Conservation (phyloP, 164 flowering plant genomes). For the Buxus sempervirens region DNA sequence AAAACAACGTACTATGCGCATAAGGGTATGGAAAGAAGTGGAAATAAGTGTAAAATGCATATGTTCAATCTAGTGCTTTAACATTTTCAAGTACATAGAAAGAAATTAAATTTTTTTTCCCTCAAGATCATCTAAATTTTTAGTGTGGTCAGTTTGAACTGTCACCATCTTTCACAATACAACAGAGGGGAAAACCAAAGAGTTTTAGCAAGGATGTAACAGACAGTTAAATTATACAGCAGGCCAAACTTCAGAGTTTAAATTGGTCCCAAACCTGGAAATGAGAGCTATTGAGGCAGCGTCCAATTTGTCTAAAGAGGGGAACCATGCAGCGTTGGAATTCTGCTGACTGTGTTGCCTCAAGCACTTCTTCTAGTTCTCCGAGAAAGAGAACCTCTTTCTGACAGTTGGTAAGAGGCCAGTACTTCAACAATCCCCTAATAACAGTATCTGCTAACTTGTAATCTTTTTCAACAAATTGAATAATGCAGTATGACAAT, state of each 20-base stretch:
- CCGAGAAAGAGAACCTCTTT: slow-evolving; percentile 47
- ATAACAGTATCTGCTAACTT: slow-evolving; percentile 38
- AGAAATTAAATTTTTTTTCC: not conserved
- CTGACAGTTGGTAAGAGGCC: slow-evolving; percentile 43
- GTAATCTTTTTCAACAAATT: slow-evolving; percentile 43
- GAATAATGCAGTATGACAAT: slow-evolving; percentile 36
- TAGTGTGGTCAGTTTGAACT: not conserved
- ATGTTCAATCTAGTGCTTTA: not conserved
- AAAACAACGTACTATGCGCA: not conserved
- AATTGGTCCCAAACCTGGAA: slow-evolving; percentile 29
- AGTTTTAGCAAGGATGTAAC: not conserved
- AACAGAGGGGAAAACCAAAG: not conserved
- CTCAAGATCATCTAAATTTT: not conserved
- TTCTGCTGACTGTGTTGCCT: slow-evolving; percentile 36
- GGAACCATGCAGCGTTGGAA: slow-evolving; percentile 44
- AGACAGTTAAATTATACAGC: not conserved
- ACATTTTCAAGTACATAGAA: not conserved
- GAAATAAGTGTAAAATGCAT: not conserved
- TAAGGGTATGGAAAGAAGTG: not conserved
- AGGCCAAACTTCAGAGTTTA: not conserved
- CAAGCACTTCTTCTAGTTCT: slow-evolving; percentile 44
- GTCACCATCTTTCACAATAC: not conserved
- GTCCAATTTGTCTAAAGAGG: slow-evolving; percentile 39
- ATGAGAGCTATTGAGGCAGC: slow-evolving; percentile 44
- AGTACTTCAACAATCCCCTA: slow-evolving; percentile 44